phyloP scores from a whole-genome alignment of 306 rosid species.

The Quillaja saponaria region DNA sequence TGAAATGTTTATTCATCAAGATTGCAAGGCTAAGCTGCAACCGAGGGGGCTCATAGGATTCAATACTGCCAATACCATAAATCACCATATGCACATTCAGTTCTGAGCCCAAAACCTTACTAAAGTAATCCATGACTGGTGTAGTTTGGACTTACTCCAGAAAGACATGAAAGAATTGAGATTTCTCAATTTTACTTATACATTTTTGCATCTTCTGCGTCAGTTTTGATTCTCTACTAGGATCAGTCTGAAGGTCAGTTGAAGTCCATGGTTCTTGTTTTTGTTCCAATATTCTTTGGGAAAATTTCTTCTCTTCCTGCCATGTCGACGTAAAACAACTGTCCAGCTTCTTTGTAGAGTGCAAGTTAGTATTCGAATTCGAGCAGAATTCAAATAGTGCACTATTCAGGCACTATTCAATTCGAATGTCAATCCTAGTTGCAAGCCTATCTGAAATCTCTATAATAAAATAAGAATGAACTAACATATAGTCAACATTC shows the following conservation, averaged over 20 bases:
- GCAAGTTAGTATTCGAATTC: too few relatives aligned
- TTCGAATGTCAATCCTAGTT: too few relatives aligned
- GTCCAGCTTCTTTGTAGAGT: constrained; percentile 64
- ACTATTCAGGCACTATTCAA: too few relatives aligned
- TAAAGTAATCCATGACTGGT: constrained; percentile 38
- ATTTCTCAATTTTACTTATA: constrained; percentile 50
- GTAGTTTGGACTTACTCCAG: constrained; percentile 48
- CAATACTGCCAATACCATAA: constrained; percentile 86
- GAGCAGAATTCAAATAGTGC: too few relatives aligned
- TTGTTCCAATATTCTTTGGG: constrained; percentile 33
- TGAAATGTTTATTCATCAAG: constrained; percentile 50
- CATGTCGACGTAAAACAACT: constrained; percentile 64
- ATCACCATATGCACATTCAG: constrained; percentile 66
- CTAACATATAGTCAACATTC: too few relatives aligned
- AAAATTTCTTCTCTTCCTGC: constrained; percentile 41
- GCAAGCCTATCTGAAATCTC: too few relatives aligned
- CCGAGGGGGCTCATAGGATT: constrained; percentile 62
- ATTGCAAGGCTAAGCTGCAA: constrained; percentile 70
- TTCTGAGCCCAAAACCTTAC: constrained; percentile 49
- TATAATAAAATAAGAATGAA: too few relatives aligned
- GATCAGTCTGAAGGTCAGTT: constrained; percentile 48
- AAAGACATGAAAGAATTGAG: constrained; percentile 55
- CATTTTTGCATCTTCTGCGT: constrained; percentile 54
- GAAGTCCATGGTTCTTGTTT: constrained; percentile 61
- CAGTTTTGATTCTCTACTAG: constrained; percentile 48